A percentile compares a stretch with the other conserved stretches of the same genome.
Evolutionary conservation across 805 yeast species (phyloP).

Genomic region (Suhomyces sp.): DNA sequence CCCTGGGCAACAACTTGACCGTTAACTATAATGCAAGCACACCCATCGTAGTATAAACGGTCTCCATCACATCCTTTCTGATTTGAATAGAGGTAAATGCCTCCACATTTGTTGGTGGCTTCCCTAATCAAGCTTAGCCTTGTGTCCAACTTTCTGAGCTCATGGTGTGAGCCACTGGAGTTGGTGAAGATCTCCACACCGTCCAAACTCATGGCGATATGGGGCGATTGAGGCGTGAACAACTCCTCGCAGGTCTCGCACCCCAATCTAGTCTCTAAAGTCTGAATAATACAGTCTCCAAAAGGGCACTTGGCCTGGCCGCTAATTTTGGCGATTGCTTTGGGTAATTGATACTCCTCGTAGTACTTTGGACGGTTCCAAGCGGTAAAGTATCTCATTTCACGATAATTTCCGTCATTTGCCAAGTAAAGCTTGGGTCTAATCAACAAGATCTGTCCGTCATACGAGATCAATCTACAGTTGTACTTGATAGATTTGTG

Average conservation of each 20-base stretch:
- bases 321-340: constrained; percentile 58
- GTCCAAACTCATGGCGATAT: constrained; percentile 83
- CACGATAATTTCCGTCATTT: constrained; percentile 96
- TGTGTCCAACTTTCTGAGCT: constrained; percentile 81
- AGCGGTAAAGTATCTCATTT: constrained; percentile 95
- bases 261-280: constrained; percentile 88
- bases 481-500: constrained; percentile 88
- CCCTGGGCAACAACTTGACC: constrained; percentile 94
- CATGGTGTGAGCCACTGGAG: constrained; percentile 97
- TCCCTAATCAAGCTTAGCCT: constrained; percentile 82
- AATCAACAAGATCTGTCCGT: constrained; percentile 76
- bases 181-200: constrained; percentile 98
- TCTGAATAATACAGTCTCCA: constrained; percentile 88
- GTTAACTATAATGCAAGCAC: constrained; percentile 90
- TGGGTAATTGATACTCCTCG: constrained; percentile 73
- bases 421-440: constrained; percentile 93
- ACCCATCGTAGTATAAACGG: constrained; percentile 93
- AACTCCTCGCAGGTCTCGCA: constrained; percentile 98
- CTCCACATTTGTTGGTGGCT: constrained; percentile 96
- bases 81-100: constrained; percentile 87
- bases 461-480: constrained; percentile 79
- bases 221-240: constrained; percentile 95
- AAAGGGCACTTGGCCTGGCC: constrained; percentile 65
- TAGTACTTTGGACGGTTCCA: constrained; percentile 80
- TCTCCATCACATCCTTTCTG: constrained; percentile 99